Conservation (phyloP, 768 basidiomycete species). For the Leccinum arenicola region DNA sequence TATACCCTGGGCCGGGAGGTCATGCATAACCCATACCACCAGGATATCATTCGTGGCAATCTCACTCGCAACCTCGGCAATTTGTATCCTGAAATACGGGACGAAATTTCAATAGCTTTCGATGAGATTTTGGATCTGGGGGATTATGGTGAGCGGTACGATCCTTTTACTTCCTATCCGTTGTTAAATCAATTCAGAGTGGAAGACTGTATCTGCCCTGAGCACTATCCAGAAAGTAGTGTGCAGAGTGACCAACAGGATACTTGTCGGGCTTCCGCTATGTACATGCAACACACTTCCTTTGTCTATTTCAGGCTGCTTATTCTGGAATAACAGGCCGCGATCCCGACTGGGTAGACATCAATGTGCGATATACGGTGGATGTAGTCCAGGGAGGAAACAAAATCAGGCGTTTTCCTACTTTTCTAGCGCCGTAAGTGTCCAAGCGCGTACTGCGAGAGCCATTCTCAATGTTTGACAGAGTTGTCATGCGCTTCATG, state of each 20-base stretch:
- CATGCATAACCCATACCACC: slow-evolving; percentile 34
- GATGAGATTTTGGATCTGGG: neutral
- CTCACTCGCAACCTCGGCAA: slow-evolving; percentile 36
- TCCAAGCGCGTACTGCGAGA: neutral
- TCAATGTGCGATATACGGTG: neutral
- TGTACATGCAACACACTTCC: neutral
- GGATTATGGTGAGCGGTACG: neutral
- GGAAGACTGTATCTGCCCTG: neutral
- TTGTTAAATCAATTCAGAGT: neutral
- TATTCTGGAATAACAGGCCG: neutral
- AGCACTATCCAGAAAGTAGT: neutral
- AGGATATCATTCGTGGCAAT: slow-evolving; percentile 25
- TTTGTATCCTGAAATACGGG: no score
- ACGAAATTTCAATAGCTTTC: no score
- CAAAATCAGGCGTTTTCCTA: neutral
- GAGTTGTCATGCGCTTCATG: neutral
- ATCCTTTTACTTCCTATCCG: neutral
- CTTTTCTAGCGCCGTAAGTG: neutral
- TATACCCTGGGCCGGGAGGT: slow-evolving; percentile 35
- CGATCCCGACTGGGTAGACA: slow-evolving; percentile 2
- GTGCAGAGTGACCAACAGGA: neutral
- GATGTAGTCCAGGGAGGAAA: neutral
- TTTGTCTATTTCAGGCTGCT: neutral
- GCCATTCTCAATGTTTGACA: neutral
- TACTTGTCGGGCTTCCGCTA: neutral